Evolutionary conservation across 768 basidiomycete genomes (phyloP), one percentile per base, ranked within the genome.

Genomic region (Boletus vermiculosoides): DNA sequence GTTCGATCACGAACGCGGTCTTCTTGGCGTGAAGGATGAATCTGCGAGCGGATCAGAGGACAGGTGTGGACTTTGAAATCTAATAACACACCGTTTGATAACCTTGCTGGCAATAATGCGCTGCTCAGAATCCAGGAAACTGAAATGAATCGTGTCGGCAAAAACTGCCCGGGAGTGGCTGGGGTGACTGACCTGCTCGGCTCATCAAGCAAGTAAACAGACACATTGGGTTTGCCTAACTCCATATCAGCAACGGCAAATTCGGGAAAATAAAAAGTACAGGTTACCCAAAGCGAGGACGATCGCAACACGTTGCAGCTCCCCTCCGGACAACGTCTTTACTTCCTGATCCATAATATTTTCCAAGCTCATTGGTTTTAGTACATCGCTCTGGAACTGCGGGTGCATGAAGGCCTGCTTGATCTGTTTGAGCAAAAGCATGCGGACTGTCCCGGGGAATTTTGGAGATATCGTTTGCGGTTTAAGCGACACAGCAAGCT

Each of bases 1-100:
- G 97, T 82, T 99, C 97, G 68, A 99, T 98, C 66, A 99, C 83
- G 72, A 99, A 98, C 0, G 97, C 97, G 1, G 95, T 98, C 77
- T 95, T 94, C 80, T 97, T 97, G 15, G 94, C 84, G 68, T 97
- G 91, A 31, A 98, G 85, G 67, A 99, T 92, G 76, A 96, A 98
- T 47, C 89, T 90, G 55, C 9, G 41, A 11, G 22, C 31, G 0
- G 23, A 51, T 69, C 34, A 57, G 52, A 25, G 50, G 42, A 33
- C 30, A 33, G 22, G 25, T 20, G 20, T 47, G 13, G 16, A 23
- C 31, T 44, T 59, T 16, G 33, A n/a, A 28, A 15, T 12, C 22
- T 23, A 5, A 40, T 5, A 12, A 60, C 78, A 40, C 66, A 89
- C 84, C 96, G 87, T 75, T 99, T 98, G 79, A 99, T 98, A 66